A percentile compares a stretch with the other conserved stretches of the same genome.
These are phyloP conservation scores for Colletotrichum tropicicola DNA, from an alignment of 2,329 filamentous ascomycete species.

Conservation along the genomic window DNA sequence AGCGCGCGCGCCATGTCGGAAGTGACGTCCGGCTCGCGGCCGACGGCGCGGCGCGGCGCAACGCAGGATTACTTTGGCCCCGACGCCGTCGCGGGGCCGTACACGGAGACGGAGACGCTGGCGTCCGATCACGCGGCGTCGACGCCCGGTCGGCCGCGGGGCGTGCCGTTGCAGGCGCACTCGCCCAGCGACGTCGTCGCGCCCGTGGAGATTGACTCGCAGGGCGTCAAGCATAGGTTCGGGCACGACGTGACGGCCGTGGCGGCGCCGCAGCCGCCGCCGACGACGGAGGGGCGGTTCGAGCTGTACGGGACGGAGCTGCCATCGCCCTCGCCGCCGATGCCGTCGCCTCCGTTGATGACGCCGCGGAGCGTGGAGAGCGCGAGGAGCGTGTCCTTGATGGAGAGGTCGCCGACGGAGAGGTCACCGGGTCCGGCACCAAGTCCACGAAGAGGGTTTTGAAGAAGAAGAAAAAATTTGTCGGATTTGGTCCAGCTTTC, in stretches of 20 bases:
- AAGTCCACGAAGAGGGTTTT: background rate
- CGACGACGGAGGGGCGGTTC: conserved; percentile 44
- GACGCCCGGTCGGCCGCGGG: conserved; percentile 43
- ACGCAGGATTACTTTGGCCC: conserved; percentile 55
- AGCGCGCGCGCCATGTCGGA: conserved; percentile 41
- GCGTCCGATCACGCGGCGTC: conserved; percentile 37
- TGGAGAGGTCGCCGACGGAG: conserved; percentile 18
- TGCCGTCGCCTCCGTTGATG: conserved; percentile 10
- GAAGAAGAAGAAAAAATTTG: background rate
- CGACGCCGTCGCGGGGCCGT: conserved; percentile 55
- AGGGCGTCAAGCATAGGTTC: background rate
- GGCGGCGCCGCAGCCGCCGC: conserved; percentile 15
- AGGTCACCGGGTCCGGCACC: background rate
- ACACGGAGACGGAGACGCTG: conserved; percentile 44
- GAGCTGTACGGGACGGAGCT: conserved; percentile 55
- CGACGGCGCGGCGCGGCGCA: conserved; percentile 40
- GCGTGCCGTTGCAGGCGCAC: conserved; percentile 54
- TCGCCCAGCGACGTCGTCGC: conserved; percentile 58
- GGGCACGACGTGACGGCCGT: background rate
- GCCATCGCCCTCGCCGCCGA: conserved; percentile 25
- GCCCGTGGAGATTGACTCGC: conserved; percentile 64
- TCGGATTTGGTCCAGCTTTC: background rate
- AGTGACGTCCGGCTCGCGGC: conserved; percentile 36
- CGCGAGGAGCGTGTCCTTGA: conserved; percentile 4
- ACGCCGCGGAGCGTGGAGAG: conserved; percentile 16